These are phyloP conservation scores for Dimargaris cristalligena DNA, from an alignment of 192 early-diverging fungal species.

Conservation along the genomic window DNA sequence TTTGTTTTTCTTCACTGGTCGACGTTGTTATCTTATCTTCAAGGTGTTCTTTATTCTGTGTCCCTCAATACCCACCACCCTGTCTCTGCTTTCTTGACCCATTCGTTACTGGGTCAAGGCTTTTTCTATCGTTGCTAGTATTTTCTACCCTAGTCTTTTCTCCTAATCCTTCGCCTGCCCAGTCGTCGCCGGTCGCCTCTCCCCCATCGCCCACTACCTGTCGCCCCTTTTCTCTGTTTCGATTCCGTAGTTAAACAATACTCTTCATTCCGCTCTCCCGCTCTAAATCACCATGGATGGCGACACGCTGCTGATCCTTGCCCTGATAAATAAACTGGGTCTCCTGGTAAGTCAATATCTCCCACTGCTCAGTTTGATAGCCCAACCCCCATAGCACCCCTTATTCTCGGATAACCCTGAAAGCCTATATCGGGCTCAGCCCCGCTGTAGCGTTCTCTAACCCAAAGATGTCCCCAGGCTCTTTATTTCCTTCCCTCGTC, in stretches of 20 bases:
- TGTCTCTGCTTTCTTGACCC: neutral
- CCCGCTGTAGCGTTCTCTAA: slow-evolving; percentile 4
- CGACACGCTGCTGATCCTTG: slow-evolving; percentile 24
- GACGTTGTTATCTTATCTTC: too few species aligned
- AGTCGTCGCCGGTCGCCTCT: neutral
- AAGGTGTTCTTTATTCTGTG: neutral
- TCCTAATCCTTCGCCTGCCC: neutral
- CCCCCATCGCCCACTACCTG: neutral
- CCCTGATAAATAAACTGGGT: slow-evolving; percentile 24
- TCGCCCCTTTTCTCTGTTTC: neutral
- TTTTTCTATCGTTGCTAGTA: neutral
- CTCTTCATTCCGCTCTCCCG: neutral
- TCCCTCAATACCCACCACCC: neutral
- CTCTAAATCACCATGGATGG: slow-evolving; percentile 15
- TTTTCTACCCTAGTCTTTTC: neutral
- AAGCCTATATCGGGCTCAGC: neutral
- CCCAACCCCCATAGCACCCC: neutral
- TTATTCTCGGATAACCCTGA: slow-evolving; percentile 5
- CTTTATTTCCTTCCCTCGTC: too few species aligned
- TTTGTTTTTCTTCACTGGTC: too few species aligned
- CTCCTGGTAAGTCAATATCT: slow-evolving; percentile 16
- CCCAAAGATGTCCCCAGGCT: too few species aligned
- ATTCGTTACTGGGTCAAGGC: too few species aligned
- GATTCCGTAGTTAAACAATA: neutral
- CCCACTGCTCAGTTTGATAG: neutral